Evolutionary conservation across 2,329 filamentous ascomycete genomes (phyloP).

Genomic region (Trichoderma afroharzianum): DNA sequence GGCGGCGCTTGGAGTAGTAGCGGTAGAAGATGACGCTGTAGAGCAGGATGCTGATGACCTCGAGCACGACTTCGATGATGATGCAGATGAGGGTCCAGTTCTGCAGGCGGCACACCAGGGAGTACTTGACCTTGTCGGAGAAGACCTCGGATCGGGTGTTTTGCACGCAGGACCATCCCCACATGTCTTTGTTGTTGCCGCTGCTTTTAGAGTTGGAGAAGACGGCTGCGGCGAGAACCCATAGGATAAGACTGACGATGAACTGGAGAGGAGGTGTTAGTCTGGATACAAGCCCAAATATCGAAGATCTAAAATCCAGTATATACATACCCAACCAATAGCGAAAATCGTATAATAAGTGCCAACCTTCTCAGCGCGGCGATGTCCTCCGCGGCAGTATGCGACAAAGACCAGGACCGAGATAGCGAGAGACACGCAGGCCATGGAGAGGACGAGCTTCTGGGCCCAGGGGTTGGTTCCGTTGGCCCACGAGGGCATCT

Average conservation of each 20-base stretch:
- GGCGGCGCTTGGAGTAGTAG: conserved; percentile 92
- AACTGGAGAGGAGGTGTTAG: conserved; percentile 46
- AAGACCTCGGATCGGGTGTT: conserved; percentile 79
- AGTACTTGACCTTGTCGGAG: conserved; percentile 77
- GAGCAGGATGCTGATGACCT: conserved; percentile 84
- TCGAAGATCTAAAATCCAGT: background rate
- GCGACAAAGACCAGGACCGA: conserved; percentile 77
- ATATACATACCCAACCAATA: conserved; percentile 62
- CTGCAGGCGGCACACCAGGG: conserved; percentile 83
- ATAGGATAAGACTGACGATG: conserved; percentile 87
- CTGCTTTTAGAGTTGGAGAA: conserved; percentile 75
- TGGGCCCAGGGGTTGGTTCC: conserved; percentile 80
- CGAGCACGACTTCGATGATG: conserved; percentile 93
- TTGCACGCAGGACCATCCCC: conserved; percentile 96
- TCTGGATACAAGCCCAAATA: background rate
- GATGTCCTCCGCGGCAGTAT: conserved; percentile 86
- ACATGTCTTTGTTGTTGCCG: conserved; percentile 77
- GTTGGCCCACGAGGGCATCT: conserved; percentile 78
- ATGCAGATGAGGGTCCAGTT: conserved; percentile 96
- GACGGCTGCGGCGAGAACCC: conserved; percentile 80
- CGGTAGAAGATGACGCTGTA: conserved; percentile 96
- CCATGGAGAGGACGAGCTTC: conserved; percentile 72
- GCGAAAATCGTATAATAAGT: conserved; percentile 96
- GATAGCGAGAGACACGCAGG: conserved; percentile 75
- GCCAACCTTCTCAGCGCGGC: conserved; percentile 83